Evolutionary conservation across 78 protist species (phyloP).

Genomic region (Chrysochromulina tobinii): DNA sequence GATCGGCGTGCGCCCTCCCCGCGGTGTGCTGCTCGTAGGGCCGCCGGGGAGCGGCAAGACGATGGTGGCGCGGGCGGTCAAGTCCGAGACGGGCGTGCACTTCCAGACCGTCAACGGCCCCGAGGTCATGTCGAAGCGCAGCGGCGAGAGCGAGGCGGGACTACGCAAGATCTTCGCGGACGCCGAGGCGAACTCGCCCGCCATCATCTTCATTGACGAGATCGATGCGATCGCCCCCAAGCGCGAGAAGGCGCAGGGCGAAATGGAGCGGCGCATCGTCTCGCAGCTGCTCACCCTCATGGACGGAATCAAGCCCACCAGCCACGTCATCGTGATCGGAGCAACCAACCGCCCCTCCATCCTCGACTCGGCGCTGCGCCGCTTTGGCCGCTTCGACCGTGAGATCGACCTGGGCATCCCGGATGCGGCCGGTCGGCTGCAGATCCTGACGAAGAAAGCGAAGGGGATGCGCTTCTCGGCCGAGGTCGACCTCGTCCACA

Average conservation of each 20-base stretch:
- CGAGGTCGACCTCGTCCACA: constrained; percentile 95
- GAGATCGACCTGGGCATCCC: constrained; percentile 95
- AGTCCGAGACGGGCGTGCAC: constrained; percentile 99
- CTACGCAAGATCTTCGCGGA: constrained; percentile 45
- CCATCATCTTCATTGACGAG: constrained; percentile 92
- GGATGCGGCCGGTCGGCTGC: constrained; percentile 2
- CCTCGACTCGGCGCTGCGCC: constrained; percentile 98
- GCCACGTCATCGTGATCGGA: constrained; percentile 47
- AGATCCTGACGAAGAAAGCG: constrained; percentile 96
- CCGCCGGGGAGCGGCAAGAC: constrained; percentile 99
- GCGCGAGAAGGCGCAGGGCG: constrained; percentile 98
- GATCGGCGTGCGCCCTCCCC: constrained; percentile 95
- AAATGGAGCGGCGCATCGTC: constrained; percentile 97
- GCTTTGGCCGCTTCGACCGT: constrained; percentile 99
- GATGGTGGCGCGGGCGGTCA: constrained; percentile 99
- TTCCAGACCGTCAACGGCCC: constrained; percentile 99
- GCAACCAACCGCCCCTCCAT: constrained; percentile 23
- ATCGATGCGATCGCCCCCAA: constrained; percentile 99
- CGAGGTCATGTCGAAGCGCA: constrained; percentile 71
- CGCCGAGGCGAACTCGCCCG: constrained; percentile 42
- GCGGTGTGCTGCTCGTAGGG: constrained; percentile 93
- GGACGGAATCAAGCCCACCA: constrained; percentile 95
- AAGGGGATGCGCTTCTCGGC: constrained; percentile 83
- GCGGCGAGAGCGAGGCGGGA: constrained; percentile 19
- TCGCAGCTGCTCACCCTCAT: constrained; percentile 99